Conservation (phyloP, 352 stramenopile genomes). For the Phytophthora cajani region DNA sequence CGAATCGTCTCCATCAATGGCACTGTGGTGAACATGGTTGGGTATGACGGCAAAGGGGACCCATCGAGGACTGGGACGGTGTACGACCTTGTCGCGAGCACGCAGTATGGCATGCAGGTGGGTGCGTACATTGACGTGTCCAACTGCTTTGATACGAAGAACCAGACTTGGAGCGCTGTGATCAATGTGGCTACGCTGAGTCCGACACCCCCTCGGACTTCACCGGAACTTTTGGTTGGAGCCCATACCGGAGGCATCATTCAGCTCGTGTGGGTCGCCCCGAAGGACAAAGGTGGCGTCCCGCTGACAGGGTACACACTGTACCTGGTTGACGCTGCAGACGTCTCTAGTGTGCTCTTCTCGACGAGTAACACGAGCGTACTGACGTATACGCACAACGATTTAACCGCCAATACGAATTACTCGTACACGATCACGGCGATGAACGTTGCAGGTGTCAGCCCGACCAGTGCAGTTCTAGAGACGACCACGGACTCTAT, state of each 20-base stretch:
- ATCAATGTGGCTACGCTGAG: conserved; percentile 17
- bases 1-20: conserved; percentile 29
- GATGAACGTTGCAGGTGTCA: conserved; percentile 46
- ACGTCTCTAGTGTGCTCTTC: conserved; percentile 30
- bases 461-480: conserved; percentile 40
- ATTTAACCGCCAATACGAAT: conserved; percentile 53
- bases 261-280: conserved; percentile 39
- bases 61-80: conserved; percentile 25
- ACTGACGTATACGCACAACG: conserved; percentile 49
- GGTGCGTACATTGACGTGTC: conserved; percentile 45
- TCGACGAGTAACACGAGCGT: conserved; percentile 21
- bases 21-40: conserved; percentile 24
- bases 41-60: conserved; percentile 55
- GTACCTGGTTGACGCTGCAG: conserved; percentile 24
- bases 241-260: conserved; percentile 46
- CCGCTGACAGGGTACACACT: conserved; percentile 40
- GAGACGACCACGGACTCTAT: conserved; percentile 42
- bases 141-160: conserved; percentile 38
- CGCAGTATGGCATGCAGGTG: conserved; percentile 45
- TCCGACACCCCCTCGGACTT: conserved; percentile 29
- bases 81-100: conserved; percentile 37
- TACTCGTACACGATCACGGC: conserved; percentile 58
- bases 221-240: conserved; percentile 33
- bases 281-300: conserved; percentile 44
- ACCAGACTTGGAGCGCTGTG: conserved; percentile 31